Percentiles rank a stretch among this genome's conserved stretches.
Conservation (phyloP, 2,329 filamentous ascomycete species). For the Mariannaea elegans region DNA sequence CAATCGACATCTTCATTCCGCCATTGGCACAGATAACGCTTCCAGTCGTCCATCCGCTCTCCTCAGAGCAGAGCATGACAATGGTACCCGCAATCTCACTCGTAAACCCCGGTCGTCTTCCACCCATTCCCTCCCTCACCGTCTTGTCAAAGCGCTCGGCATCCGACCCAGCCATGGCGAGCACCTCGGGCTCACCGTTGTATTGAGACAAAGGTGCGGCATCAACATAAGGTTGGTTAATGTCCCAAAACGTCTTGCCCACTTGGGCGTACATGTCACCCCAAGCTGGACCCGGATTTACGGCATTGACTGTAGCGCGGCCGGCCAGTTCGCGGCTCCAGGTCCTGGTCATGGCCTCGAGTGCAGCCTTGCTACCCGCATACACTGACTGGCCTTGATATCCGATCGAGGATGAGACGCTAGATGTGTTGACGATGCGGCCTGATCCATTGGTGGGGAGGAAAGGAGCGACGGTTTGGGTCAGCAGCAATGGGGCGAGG, state of each 20-base stretch:
- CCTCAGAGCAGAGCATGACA: constrained; percentile 73
- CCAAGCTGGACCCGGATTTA: constrained; percentile 66
- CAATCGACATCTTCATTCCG: constrained; percentile 52
- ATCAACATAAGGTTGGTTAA: constrained; percentile 51
- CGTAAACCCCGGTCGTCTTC: constrained; percentile 46
- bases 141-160: constrained; percentile 45
- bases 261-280: constrained; percentile 59
- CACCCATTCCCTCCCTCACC: constrained; percentile 46
- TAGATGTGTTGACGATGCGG: constrained; percentile 65
- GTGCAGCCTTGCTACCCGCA: constrained; percentile 65
- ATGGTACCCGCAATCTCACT: constrained; percentile 74
- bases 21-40: constrained; percentile 78
- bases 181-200: constrained; percentile 43
- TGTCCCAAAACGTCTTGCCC: constrained; percentile 47
- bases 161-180: constrained; percentile 43
- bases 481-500: constrained; percentile 79
- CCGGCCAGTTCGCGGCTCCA: constrained; percentile 66
- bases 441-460: constrained; percentile 73
- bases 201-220: constrained; percentile 47
- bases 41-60: constrained; percentile 75
- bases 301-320: constrained; percentile 63
- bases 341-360: constrained; percentile 67
- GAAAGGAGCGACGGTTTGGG: constrained; percentile 76
- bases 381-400: constrained; percentile 66
- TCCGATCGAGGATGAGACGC: constrained; percentile 62